These are phyloP conservation scores for Backusella mclennaniae DNA, from an alignment of 192 early-diverging fungal species.

Conservation along the genomic window DNA sequence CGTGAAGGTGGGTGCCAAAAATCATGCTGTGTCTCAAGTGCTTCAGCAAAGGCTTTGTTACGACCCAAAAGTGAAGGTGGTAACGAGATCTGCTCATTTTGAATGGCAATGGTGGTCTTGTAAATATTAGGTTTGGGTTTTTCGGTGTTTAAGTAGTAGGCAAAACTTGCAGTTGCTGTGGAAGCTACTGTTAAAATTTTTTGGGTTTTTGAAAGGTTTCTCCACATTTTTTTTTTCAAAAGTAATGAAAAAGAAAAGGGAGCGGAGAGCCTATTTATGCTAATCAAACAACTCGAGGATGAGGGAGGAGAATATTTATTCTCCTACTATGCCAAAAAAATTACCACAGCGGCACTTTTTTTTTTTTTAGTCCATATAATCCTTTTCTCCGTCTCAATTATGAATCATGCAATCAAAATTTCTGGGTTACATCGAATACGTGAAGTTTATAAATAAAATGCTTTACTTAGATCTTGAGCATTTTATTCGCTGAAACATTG, in stretches of 20 bases:
- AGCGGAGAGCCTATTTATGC: background rate
- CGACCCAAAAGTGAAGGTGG: slow-evolving; percentile 3
- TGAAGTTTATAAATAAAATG: too few species aligned
- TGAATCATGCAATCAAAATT: background rate
- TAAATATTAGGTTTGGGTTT: slow-evolving; percentile 4
- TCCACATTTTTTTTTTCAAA: slow-evolving; percentile 33
- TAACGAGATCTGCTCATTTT: background rate
- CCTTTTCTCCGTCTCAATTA: background rate
- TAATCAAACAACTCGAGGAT: background rate
- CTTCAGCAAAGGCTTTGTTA: slow-evolving; percentile 20
- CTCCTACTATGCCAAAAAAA: background rate
- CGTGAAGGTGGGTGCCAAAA: slow-evolving; percentile 78
- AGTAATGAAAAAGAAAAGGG: background rate
- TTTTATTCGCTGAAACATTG: too few species aligned
- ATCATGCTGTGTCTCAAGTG: slow-evolving; percentile 43
- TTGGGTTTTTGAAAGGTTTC: slow-evolving; percentile 26
- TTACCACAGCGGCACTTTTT: background rate
- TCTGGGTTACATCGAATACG: background rate
- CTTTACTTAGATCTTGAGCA: too few species aligned
- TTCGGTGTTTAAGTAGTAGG: slow-evolving; percentile 12
- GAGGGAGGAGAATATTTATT: background rate
- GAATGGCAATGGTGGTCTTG: background rate
- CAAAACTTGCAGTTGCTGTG: slow-evolving; percentile 20
- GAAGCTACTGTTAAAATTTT: slow-evolving; percentile 23
- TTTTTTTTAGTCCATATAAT: background rate